phyloP scores from a whole-genome alignment of 768 basidiomycete genomes.

The Gloeopeniophorella convolvens region DNA sequence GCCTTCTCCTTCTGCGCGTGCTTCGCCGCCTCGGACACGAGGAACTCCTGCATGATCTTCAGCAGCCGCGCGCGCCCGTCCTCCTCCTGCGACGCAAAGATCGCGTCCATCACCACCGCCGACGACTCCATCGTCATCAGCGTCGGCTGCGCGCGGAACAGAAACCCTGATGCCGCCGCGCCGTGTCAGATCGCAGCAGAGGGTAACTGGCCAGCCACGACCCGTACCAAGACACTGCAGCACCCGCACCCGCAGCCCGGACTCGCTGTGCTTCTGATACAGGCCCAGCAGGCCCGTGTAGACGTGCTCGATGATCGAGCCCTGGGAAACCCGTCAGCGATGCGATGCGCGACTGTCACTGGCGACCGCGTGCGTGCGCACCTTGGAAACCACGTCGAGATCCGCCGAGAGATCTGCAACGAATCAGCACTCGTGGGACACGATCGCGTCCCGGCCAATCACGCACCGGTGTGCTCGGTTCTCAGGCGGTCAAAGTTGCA shows the following conservation, averaged over 20 bases:
- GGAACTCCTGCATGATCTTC: constrained; percentile 87
- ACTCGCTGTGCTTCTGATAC: constrained; percentile 58
- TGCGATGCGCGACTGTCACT: too few relatives aligned
- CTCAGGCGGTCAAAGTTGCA: constrained; percentile 82
- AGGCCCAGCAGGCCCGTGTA: constrained; percentile 67
- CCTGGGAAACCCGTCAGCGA: constrained; percentile 32
- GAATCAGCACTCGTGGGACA: not conserved
- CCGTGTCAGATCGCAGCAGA: too few relatives aligned
- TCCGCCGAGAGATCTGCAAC: constrained; percentile 14
- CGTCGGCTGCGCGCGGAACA: constrained; percentile 88
- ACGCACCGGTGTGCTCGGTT: constrained; percentile 51
- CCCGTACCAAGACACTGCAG: constrained; percentile 78
- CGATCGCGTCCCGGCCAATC: not conserved
- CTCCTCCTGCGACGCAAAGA: constrained; percentile 70
- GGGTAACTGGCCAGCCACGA: too few relatives aligned
- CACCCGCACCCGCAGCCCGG: constrained; percentile 58
- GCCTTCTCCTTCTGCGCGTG: constrained; percentile 68
- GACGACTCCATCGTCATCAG: constrained; percentile 82
- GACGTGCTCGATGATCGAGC: constrained; percentile 75
- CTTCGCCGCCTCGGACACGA: constrained; percentile 77
- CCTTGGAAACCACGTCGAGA: constrained; percentile 18
- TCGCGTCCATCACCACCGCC: constrained; percentile 79
- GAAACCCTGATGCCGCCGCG: constrained; percentile 71
- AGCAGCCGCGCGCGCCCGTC: constrained; percentile 69
- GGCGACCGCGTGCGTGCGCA: not conserved